phyloP scores from a whole-genome alignment of 306 rosid species.

The Quercus ilex region DNA sequence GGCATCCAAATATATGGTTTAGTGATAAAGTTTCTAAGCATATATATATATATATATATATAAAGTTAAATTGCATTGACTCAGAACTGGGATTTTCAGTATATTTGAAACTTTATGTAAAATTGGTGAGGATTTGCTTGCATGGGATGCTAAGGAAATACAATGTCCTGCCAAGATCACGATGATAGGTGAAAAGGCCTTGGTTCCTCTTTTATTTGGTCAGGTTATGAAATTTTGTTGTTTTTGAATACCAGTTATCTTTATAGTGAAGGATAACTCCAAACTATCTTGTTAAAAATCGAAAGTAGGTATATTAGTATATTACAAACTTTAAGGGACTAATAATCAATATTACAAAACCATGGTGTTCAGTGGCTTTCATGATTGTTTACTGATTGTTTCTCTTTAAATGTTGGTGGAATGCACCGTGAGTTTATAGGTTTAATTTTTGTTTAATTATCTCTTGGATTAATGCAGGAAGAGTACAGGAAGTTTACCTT shows the following conservation, averaged over 20 bases:
- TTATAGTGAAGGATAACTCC: background rate
- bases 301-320: background rate
- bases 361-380: background rate
- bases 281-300: background rate
- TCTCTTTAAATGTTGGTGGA: background rate
- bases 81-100: background rate
- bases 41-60: background rate
- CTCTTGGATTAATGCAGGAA: background rate
- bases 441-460: background rate
- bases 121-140: background rate
- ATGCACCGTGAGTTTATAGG: background rate
- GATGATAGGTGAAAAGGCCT: background rate
- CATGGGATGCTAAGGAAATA: background rate
- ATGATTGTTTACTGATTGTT: background rate
- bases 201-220: background rate
- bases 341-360: background rate
- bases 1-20: background rate
- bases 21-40: background rate
- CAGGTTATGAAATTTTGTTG: background rate
- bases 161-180: background rate
- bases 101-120: background rate
- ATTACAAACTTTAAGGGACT: background rate
- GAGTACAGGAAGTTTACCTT: conserved; percentile 2
- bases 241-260: background rate
- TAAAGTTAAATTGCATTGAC: background rate